Base-by-base conservation (phyloP, 345 rosid genomes). In the Limnanthes douglasii region DNA sequence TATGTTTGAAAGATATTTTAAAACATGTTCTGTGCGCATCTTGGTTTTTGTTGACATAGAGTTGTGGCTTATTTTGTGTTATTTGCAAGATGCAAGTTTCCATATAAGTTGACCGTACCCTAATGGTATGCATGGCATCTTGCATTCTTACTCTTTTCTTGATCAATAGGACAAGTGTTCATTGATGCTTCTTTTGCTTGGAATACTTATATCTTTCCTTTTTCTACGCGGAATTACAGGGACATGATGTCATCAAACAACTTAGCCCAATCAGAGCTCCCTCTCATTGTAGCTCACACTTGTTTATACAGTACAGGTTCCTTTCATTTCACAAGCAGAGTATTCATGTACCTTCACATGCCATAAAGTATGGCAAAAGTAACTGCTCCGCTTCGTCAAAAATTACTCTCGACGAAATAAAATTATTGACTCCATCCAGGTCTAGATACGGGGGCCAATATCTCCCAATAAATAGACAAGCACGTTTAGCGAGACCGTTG, bases 201-300 rank as follows among this genome's bases (percentile, higher is more conserved):
- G 25, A 25, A 7, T 30, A 49, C 11, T 53, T 30, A 28, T 45
- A 25, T 34, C 28, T n/a, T 31, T 49, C 16, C 45, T 39, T 8
- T 30, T 1, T 15, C 56, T 46, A 24, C 4, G 25, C 27, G 40
- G 11, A 17, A 5, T 54, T 59, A 33, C 77, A 83, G 90, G 71
- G 67, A 15, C 69, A 64, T 60, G 71, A 44, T 34, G 19, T 69
- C 16, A 36, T 37, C 33, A 64, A 66, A 39, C 68, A 65, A 38
- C 56, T 50, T 39, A 39, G 49, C 41, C 24, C 38, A 21, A 41
- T 19, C 18, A 39, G 57, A 28, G 48, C 60, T 7, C 47, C 41
- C 45, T 31, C 40, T 24, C 19, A 38, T 11, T 31, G 45, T 34
- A 12, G 49, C 6, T 60, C 69, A 33, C 45, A 48, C 51, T 48